Base-by-base conservation (phyloP, 495 filamentous ascomycete species). In the Xylaria flabelliformis region DNA sequence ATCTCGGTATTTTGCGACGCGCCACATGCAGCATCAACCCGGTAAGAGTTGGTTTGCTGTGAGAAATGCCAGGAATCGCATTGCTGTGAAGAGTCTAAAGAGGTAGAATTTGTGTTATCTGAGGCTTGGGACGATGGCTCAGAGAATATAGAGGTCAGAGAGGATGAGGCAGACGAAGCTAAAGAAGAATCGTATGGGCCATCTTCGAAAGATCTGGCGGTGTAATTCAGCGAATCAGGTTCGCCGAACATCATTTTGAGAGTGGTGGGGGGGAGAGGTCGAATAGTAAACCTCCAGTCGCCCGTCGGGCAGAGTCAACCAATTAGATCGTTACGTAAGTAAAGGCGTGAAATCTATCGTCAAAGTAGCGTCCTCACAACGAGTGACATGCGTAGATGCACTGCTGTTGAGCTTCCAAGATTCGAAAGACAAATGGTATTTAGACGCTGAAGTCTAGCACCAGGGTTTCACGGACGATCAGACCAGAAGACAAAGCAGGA, bases 111-210 rank as follows among this genome's bases (percentile, higher is more conserved):
- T 56, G 85, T 83, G 71, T 83, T 83, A 68, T 84, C 83, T 9
- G 86, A 88, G 64, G 85, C 86, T 77, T 90, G 90, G 66, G 85
- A 88, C 55, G 85, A 88, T 79, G 89, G 87, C 78, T 93, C 86
- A 65, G 94, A 97, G 85, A 94, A 96, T 74, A 94, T 87, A 6
- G 94, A 94, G 67, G 91, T 87, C 55, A 89, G 89, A 39, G 93
- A 94, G 29, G 92, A 91, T 42, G 92, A 92, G 77, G 90, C 86
- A 72, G 89, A 91, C 62, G 91, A 90, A 78, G 90, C 88, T 82
- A 91, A 81, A n/a, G 88, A 89, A 59, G 87, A 86, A 76, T 85
- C 87, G 78, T 93, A 94, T 72, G 90, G 90, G 69, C 80, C 84
- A 83, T 86, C 82, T 78, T 79, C 80, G 76, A 80, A 77, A 58